phyloP scores from a whole-genome alignment of 177 flowering plant genomes.

The Vitis hybrid region DNA sequence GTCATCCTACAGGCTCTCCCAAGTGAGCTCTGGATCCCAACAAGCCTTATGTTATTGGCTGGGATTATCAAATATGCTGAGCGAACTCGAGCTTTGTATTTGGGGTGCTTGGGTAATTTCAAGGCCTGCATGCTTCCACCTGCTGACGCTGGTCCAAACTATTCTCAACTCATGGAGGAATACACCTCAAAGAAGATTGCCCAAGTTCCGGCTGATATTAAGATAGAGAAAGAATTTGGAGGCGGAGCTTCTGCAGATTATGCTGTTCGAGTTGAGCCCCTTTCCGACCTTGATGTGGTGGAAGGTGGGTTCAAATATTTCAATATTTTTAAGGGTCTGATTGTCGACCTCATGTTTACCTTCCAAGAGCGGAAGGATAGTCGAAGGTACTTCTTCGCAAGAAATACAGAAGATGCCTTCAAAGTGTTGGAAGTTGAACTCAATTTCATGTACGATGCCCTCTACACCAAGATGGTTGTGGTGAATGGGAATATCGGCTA shows the following conservation, averaged over 20 bases:
- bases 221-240: background rate
- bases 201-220: background rate
- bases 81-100: background rate
- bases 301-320: conserved; percentile 1
- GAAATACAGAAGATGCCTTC: background rate
- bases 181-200: background rate
- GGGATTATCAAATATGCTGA: background rate
- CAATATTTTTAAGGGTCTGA: conserved; percentile 10
- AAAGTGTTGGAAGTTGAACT: conserved; percentile 19
- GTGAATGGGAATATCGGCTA: background rate
- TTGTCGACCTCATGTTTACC: conserved; percentile 15
- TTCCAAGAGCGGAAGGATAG: conserved; percentile 2
- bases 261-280: background rate
- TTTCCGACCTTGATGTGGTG: background rate
- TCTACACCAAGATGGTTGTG: conserved; percentile 22
- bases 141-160: background rate
- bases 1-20: conserved; percentile 1
- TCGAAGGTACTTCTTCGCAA: background rate
- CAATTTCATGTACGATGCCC: conserved; percentile 19
- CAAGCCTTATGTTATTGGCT: background rate
- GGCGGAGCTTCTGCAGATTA: background rate
- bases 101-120: background rate
- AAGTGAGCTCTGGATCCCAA: background rate
- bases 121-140: background rate
- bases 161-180: background rate